phyloP scores from a whole-genome alignment of 1,284 basidiomycete genomes.

The Omphalotus olearius region DNA sequence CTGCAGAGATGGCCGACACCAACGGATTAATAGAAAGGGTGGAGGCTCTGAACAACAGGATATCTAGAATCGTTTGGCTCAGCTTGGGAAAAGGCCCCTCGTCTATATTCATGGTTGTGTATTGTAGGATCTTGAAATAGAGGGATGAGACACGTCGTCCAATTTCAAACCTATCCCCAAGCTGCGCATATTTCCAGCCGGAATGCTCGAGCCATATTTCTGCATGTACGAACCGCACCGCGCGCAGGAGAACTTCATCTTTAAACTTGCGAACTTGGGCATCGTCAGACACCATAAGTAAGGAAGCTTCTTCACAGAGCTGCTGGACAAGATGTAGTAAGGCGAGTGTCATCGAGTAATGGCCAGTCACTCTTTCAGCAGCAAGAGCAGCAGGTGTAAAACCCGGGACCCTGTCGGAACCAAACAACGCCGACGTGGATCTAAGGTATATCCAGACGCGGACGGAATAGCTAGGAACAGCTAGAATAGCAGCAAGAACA shows the following conservation, averaged over 20 bases:
- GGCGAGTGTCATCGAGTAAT: slow-evolving; percentile 76
- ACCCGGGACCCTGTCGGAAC: slow-evolving; percentile 49
- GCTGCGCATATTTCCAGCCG: slow-evolving; percentile 76
- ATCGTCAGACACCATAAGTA: slow-evolving; percentile 55
- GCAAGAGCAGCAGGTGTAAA: slow-evolving; percentile 65
- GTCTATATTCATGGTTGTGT: slow-evolving; percentile 50
- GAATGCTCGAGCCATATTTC: slow-evolving; percentile 85
- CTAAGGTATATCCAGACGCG: slow-evolving; percentile 85
- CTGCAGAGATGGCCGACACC: slow-evolving; percentile 62
- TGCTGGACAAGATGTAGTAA: slow-evolving; percentile 74
- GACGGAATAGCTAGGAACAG: slow-evolving; percentile 69
- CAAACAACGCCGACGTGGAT: slow-evolving; percentile 74
- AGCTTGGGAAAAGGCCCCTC: slow-evolving; percentile 54
- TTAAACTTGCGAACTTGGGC: slow-evolving; percentile 66
- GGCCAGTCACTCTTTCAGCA: slow-evolving; percentile 67
- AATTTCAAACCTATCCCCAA: slow-evolving; percentile 80
- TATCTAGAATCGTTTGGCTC: slow-evolving; percentile 60
- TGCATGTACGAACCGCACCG: slow-evolving; percentile 72
- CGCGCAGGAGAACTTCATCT: slow-evolving; percentile 77
- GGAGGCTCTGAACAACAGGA: slow-evolving; percentile 65
- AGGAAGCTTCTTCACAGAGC: slow-evolving; percentile 70
- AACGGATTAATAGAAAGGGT: slow-evolving; percentile 75
- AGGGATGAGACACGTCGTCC: slow-evolving; percentile 62
- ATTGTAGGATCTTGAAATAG: slow-evolving; percentile 63
- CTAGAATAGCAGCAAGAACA: slow-evolving; percentile 74